Evolutionary conservation across 192 early-diverging fungal species (phyloP), one percentile per base, ranked within the genome.

Genomic region (Umbelopsis ramanniana): DNA sequence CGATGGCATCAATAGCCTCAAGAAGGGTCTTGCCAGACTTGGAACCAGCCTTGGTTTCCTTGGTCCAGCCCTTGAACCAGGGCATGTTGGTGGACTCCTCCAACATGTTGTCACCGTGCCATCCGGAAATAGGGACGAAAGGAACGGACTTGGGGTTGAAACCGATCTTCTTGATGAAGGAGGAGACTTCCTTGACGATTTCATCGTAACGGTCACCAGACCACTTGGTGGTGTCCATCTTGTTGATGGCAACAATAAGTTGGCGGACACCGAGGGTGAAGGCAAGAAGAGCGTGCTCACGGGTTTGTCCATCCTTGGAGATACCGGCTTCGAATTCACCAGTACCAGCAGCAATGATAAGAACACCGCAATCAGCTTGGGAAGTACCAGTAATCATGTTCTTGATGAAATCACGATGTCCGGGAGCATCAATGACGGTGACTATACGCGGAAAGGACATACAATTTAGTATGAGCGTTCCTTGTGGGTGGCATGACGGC

Each of bases 371-470:
- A 82, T 98, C 97, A 70, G 96, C 97, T 85, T 96, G 96, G 76
- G 94, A 95, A 79, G 97, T 95, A 89, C 97, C 97, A 85, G 97
- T 96, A 84, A 98, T 98, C 96, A 96, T 98, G 94, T 98, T 98
- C 89, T 97, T 97, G 90, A 99, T 98, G 93, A 99, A 99, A 90
- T 99, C 97, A 86, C 97, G 92, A 92, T 99, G 97, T 69, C 97
- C 97, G 57, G 97, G 97, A 82, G 97, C 96, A 84, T 99, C 96
- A 84, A 99, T 97, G 87, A 99, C 93, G 87, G 95, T 99, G 80
- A 96, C 94, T 63, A 19, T 50, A 85, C 85, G 87, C 76, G 87
- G 78, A 71, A 94, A 94, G 70, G 93, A 93, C 77, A 96, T 29
- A 96, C 76, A 86, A 88, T 72, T 91, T 89, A 71, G 89, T 84